Evolutionary conservation across 345 rosid species (phyloP), one percentile per base, ranked within the genome.

Genomic region (Hibiscus syriacus): DNA sequence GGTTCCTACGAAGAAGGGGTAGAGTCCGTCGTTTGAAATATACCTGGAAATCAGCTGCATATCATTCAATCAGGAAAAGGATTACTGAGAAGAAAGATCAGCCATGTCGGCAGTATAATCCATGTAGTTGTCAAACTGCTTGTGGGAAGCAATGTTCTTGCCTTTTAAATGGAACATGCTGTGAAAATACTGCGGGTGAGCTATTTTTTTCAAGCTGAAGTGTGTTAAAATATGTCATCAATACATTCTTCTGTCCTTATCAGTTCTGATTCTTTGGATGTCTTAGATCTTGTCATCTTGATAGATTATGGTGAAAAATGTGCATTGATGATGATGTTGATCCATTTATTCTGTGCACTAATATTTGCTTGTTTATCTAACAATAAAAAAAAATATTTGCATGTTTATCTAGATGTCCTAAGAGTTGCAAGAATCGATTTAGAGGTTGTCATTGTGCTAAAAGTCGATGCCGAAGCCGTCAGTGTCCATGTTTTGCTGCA

Each of bases 161-260:
- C 79, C 87, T 87, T 76, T 73, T 84, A 66, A 92, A 88, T 61
- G 98, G 99, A 70, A 95, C 99, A 27, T 95, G 99, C 87, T 95
- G 99, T 70, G 99, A 95, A 81, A 95, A 95, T 95, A 95, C 67
- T 95, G 99, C 79, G 98, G 98, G 99, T 95, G 81, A 85, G 96
- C 72, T 66, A 48, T 74, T 72, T 58, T 30, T 72, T 63, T 52
- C 29, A 26, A 53, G 73, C 13, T 59, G 25, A 64, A 39, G 45
- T 26, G 2, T 25, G 30, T 50, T 49, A 23, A 23, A 39, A 43
- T 38, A 6, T 39, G 27, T 48, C 27, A 5, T 4, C 41, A 62
- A 43, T 62, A 11, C 2, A 6, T 63, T 63, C 29, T 29, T 13
- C 4, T 23, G 22, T 14, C 67, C 29, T 36, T 62, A 14, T 14